Evolutionary conservation across 306 rosid species (phyloP).

Genomic region (Urtica urens): DNA sequence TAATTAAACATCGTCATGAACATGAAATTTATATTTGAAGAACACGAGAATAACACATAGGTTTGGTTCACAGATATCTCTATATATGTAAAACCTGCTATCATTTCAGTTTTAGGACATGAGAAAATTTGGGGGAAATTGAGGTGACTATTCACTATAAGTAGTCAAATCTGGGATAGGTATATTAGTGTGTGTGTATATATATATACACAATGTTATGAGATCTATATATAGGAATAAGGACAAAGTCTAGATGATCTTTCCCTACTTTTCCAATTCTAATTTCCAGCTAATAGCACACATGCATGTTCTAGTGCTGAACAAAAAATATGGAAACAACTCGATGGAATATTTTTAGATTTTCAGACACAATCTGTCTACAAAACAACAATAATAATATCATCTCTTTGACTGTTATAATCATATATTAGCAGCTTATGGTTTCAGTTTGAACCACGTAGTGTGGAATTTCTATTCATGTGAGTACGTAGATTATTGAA

Average conservation of each 20-base stretch:
- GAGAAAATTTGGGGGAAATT: background rate
- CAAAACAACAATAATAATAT: no score
- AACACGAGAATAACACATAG: no score
- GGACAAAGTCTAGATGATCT: constrained; percentile 24
- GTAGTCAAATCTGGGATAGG: constrained; percentile 23
- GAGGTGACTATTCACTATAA: constrained; percentile 9
- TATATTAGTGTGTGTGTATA: constrained; percentile 7
- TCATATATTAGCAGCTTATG: no score
- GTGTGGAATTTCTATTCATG: no score
- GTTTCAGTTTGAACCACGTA: no score
- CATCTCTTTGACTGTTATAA: no score
- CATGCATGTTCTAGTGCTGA: background rate
- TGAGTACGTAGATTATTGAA: no score
- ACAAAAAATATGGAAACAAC: background rate
- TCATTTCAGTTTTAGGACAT: background rate
- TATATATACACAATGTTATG: constrained; percentile 9
- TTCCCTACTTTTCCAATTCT: constrained; percentile 6
- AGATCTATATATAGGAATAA: constrained; percentile 24
- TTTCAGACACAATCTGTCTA: no score
- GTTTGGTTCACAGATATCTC: no score
- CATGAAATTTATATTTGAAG: no score
- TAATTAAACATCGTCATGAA: no score
- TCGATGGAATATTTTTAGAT: background rate
- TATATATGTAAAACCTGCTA: background rate
- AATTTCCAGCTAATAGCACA: constrained; percentile 16